phyloP scores from a whole-genome alignment of 1,284 basidiomycete genomes.

The Microbotryum saponariae region DNA sequence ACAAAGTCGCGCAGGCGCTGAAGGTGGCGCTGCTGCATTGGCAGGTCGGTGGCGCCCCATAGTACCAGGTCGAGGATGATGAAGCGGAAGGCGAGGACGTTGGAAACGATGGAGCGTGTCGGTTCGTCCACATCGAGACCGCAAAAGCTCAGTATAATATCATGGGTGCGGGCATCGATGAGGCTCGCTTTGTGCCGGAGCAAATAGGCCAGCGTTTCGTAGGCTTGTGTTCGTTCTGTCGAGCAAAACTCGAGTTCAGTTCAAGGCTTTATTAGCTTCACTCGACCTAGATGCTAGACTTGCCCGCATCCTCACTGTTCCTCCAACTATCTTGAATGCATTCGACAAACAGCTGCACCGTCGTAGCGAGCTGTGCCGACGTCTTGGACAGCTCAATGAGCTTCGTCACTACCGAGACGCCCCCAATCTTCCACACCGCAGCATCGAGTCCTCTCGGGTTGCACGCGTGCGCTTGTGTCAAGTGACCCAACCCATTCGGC shows the following conservation, averaged over 20 bases:
- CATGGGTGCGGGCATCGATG: constrained; percentile 67
- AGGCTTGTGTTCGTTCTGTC: constrained; percentile 55
- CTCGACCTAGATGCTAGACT: neutral
- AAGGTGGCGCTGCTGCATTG: constrained; percentile 67
- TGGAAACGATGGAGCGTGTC: constrained; percentile 72
- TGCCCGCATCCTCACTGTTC: constrained; percentile 56
- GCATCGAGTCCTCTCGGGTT: constrained; percentile 61
- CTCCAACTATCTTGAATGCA: constrained; percentile 77
- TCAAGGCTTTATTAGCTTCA: neutral
- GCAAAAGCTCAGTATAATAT: constrained; percentile 71
- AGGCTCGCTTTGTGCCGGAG: constrained; percentile 64
- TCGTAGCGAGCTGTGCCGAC: constrained; percentile 61
- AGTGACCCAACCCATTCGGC: constrained; percentile 34
- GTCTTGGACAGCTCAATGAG: constrained; percentile 72
- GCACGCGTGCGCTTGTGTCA: constrained; percentile 54
- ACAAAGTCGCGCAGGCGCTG: constrained; percentile 72
- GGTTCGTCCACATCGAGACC: constrained; percentile 65
- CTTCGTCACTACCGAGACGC: constrained; percentile 64
- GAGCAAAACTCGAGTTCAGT: constrained; percentile 6
- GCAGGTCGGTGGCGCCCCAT: constrained; percentile 63
- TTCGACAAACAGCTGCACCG: constrained; percentile 66
- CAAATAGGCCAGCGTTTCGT: constrained; percentile 72
- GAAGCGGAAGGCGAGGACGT: constrained; percentile 69
- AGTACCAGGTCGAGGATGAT: constrained; percentile 84
- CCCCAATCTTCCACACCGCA: constrained; percentile 74